A percentile compares a stretch with the other conserved stretches of the same genome.
These are phyloP conservation scores for Thalia dealbata DNA, from an alignment of 176 grass and related monocot species.

Conservation along the genomic window DNA sequence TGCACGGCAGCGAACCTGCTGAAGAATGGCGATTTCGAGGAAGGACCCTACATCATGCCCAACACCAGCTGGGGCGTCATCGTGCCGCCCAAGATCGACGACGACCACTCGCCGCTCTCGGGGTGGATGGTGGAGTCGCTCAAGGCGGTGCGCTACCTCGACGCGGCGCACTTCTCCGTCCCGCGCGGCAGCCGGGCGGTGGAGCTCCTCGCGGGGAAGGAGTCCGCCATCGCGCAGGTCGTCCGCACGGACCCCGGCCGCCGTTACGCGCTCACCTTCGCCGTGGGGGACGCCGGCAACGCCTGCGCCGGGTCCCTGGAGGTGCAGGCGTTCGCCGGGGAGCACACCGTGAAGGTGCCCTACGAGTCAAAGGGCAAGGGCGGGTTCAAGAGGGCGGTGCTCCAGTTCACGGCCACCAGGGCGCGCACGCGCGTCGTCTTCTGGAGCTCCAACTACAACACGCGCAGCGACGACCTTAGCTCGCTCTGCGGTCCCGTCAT, in stretches of 20 bases:
- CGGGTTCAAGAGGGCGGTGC: conserved; percentile 44
- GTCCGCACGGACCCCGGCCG: conserved; percentile 47
- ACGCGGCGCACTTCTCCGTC: conserved; percentile 55
- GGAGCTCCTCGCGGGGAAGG: conserved; percentile 72
- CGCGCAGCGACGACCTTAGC: conserved; percentile 73
- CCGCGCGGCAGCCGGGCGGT: conserved; percentile 51
- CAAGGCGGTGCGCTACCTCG: conserved; percentile 75
- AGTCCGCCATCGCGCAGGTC: conserved; percentile 67
- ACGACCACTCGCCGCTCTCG: conserved; percentile 65
- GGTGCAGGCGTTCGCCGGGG: conserved; percentile 68
- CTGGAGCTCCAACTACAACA: conserved; percentile 70
- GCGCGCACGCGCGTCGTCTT: conserved; percentile 62
- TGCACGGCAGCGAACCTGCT: conserved; percentile 47
- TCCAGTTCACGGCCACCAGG: conserved; percentile 42
- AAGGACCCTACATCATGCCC: conserved; percentile 77
- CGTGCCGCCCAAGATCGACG: conserved; percentile 41
- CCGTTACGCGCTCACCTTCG: conserved; percentile 61
- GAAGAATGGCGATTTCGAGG: conserved; percentile 87
- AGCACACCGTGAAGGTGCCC: conserved; percentile 38
- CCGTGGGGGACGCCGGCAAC: conserved; percentile 60
- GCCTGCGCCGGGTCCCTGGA: conserved; percentile 54
- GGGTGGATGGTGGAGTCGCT: conserved; percentile 93
- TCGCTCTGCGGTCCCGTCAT: conserved; percentile 83
- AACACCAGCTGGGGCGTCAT: conserved; percentile 74
- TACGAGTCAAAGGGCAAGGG: conserved; percentile 54